A percentile compares a stretch with the other conserved stretches of the same genome.
phyloP scores from a whole-genome alignment of 139 green algal species.

The Coccomyxa sp. region DNA sequence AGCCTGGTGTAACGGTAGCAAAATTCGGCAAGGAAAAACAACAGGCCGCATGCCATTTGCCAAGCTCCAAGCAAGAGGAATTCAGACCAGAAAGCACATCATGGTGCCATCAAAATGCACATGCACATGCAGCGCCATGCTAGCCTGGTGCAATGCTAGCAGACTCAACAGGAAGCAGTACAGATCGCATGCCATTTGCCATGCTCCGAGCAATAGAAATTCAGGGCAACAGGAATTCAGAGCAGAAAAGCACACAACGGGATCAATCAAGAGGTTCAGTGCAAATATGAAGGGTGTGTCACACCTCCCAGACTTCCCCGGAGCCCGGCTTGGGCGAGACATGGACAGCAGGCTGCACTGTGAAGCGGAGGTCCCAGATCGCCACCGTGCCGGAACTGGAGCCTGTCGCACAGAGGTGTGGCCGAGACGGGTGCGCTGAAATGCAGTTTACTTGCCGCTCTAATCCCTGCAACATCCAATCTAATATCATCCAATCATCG shows the following conservation, averaged over 20 bases:
- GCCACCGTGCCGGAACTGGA: conserved; percentile 29
- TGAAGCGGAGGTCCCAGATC: conserved; percentile 51
- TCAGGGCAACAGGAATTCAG: too few species aligned
- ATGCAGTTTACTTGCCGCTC: conserved; percentile 22
- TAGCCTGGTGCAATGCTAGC: too few species aligned
- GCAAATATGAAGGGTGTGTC: background rate
- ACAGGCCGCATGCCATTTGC: too few species aligned
- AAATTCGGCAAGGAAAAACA: too few species aligned
- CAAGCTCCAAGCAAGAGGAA: too few species aligned
- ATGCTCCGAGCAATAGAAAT: too few species aligned
- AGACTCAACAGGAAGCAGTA: too few species aligned
- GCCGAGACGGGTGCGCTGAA: conserved; percentile 42
- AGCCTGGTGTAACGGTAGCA: too few species aligned
- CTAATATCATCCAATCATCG: too few species aligned
- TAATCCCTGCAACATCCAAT: background rate
- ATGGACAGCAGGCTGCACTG: conserved; percentile 9
- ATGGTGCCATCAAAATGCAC: background rate
- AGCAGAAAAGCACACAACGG: too few species aligned
- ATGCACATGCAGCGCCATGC: background rate
- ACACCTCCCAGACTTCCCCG: conserved; percentile 44
- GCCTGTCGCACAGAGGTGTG: conserved; percentile 41
- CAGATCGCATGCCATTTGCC: too few species aligned
- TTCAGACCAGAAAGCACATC: too few species aligned
- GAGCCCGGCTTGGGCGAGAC: background rate
- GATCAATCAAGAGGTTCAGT: background rate